Evolutionary conservation across 495 filamentous ascomycete species (phyloP), one percentile per base, ranked within the genome.

Genomic region (Podospora bellae-mahoneyi): DNA sequence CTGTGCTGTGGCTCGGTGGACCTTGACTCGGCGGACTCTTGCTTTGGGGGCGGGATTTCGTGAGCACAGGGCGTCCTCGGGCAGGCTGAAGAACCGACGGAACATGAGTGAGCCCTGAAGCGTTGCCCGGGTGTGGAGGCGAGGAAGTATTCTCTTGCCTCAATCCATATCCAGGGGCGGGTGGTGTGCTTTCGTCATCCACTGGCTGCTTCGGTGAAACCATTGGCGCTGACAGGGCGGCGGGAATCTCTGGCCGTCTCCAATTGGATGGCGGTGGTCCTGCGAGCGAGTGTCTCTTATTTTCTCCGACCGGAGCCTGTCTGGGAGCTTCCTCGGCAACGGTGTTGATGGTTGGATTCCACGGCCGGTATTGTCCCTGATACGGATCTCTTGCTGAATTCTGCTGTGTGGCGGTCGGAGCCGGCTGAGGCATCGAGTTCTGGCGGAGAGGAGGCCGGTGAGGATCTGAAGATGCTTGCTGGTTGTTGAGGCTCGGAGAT

Each of bases 11-110:
- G 28, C 55, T 70, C 9, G 64, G 39, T 48, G 39, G 39, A 13
- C 39, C 13, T 48, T 48, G 39, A 13, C 39, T 48, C 2, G 73
- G 64, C 32, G 69, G 27, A 27, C 64, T 23, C 18, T 71, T 68
- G 23, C 56, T 72, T 15, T 63, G 60, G 1, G 73, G 64, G 44
- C 68, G 28, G 23, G 66, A 44, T 27, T 71, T 67, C 15, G 64
- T 32, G 20, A 64, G 56, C 0, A 62, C 70, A 34, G 70, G 67
- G 19, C 73, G 76, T 10, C 71, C 73, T 23, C 73, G 71, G 19
- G 78, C 76, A 30, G 81, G 81, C 57, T 76, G 74, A 9, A 82
- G 77, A 18, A 76, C 72, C 2, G 77, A 77, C 13, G 79, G 77
- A 7, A 76, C 53, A 34, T 76, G 66, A 20, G 72, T 34, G 30